These are phyloP conservation scores for Pistacia atlantica DNA, from an alignment of 345 rosid species.

Conservation along the genomic window DNA sequence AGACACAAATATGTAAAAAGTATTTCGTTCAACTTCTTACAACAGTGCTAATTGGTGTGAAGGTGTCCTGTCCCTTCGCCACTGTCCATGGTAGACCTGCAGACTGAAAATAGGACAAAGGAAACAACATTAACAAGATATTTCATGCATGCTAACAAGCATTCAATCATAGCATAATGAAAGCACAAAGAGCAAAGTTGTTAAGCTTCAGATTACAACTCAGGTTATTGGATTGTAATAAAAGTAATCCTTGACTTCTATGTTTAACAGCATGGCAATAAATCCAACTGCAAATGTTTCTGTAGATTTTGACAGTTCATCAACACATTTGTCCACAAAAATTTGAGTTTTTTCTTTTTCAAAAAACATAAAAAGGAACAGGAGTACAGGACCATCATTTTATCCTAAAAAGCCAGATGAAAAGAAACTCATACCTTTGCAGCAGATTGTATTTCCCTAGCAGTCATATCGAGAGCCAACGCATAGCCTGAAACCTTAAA, in stretches of 20 bases:
- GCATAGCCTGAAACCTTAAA: slow-evolving; percentile 64
- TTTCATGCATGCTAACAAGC: background rate
- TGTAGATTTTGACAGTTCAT: slow-evolving; percentile 1
- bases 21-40: slow-evolving; percentile 46
- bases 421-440: slow-evolving; percentile 61
- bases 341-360: background rate
- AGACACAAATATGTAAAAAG: slow-evolving; percentile 10
- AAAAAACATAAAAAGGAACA: background rate
- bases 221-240: background rate
- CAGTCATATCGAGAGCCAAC: slow-evolving; percentile 92
- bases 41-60: slow-evolving; percentile 86
- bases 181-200: background rate
- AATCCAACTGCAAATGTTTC: background rate
- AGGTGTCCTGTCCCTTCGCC: slow-evolving; percentile 92
- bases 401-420: background rate
- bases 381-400: background rate
- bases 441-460: slow-evolving; percentile 79
- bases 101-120: slow-evolving; percentile 46
- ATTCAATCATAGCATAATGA: background rate
- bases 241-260: background rate
- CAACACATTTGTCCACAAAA: background rate
- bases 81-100: slow-evolving; percentile 96
- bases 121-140: background rate
- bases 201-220: background rate
- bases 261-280: background rate